Evolutionary conservation across 2,329 filamentous ascomycete species (phyloP).

Genomic region (Aspergillus phoenicis): DNA sequence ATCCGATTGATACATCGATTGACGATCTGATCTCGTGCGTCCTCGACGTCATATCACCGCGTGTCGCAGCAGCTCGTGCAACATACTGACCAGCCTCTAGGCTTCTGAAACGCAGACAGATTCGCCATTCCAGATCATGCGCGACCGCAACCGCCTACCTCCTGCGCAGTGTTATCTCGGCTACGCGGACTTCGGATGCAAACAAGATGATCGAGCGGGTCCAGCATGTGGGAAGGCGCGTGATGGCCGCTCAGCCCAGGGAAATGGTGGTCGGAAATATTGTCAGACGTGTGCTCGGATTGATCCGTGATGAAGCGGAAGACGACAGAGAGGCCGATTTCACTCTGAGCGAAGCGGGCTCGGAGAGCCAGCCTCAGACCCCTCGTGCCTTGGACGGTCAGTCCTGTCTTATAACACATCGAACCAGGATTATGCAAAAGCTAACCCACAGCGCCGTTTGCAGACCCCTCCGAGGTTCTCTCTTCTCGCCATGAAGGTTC

Average conservation of each 20-base stretch:
- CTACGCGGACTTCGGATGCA: constrained; percentile 76
- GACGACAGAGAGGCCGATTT: constrained; percentile 72
- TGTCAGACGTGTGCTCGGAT: constrained; percentile 81
- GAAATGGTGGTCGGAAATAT: constrained; percentile 96
- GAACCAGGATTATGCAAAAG: no score
- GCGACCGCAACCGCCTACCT: constrained; percentile 89
- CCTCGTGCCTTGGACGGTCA: constrained; percentile 42
- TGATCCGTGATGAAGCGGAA: constrained; percentile 88
- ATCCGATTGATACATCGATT: constrained; percentile 76
- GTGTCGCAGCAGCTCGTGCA: constrained; percentile 7
- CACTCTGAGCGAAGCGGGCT: constrained; percentile 61
- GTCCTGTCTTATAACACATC: constrained; percentile 5
- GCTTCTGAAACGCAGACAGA: constrained; percentile 87
- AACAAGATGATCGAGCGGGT: constrained; percentile 78
- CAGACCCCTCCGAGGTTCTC: constrained; percentile 33
- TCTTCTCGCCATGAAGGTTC: constrained; percentile 33
- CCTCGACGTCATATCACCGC: constrained; percentile 13
- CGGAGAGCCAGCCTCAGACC: constrained; percentile 54
- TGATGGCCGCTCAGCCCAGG: constrained; percentile 81
- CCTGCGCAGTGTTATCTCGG: constrained; percentile 81
- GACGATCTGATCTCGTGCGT: constrained; percentile 80
- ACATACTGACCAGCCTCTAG: constrained; percentile 48
- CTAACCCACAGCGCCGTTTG: neutral
- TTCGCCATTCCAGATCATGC: constrained; percentile 82
- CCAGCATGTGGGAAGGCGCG: constrained; percentile 72